Evolutionary conservation across 1,284 basidiomycete genomes (phyloP), one percentile per base, ranked within the genome.

Genomic region (Ceratobasidium papillatum): DNA sequence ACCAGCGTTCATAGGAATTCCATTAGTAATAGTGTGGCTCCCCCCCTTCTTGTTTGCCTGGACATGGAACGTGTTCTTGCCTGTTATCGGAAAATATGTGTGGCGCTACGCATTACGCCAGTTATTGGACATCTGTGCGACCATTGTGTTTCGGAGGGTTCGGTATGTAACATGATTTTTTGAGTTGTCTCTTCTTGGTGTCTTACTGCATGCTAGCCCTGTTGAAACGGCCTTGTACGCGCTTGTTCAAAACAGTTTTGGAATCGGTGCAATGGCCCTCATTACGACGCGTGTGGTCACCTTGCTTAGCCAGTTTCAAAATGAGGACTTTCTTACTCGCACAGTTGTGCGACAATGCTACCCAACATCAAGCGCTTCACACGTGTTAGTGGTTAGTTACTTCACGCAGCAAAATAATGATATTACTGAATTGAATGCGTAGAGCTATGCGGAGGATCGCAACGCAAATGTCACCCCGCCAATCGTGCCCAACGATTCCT

Each of bases 201-300:
- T 30, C 2, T 22, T 38, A 22, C 3, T 11, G 25, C 32, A 12
- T 25, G 4, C 22, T 25, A 68, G 65, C 52, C 65, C 65, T 1
- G 65, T 68, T 19, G 65, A 68, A 38, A 68, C 65, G 3, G 22
- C 11, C 22, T 1, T 41, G 9, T 54, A 68, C 11, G 65, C 51
- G 2, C 1, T 58, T 22, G n/a, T 56, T 43, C 65, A 68, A 34
- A 51, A 68, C 51, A 14, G 30, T 25, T 54, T 56, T 43, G 32
- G 51, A 2, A 8, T 68, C 2, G 12, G n/a, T 1, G 65, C 65
- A 14, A 19, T 68, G 19, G 49, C 19, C 19, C 22, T 68, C 11
- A 11, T 68, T 9, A 2, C 56, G 8, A 43, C 36, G 5, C 65
- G 65, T 5, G 27, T 49, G 1, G 43, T 56, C 25, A 52, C 38